Base-by-base conservation (phyloP, 2,329 filamentous ascomycete species). In the Colletotrichum lindemuthianum region DNA sequence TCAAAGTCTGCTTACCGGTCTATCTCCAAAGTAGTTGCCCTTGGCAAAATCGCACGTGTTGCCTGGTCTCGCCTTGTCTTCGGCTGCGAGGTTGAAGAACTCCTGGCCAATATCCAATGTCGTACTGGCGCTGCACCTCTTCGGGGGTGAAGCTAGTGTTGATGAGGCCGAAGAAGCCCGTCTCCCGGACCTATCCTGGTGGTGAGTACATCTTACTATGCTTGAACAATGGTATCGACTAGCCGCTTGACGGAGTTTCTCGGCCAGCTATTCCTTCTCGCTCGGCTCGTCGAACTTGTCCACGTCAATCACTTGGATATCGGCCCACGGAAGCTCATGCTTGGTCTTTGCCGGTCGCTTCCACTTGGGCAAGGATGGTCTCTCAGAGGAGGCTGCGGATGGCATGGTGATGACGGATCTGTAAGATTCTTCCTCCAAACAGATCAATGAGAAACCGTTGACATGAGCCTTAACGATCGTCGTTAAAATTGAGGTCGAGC, bases 91-190 rank as follows among this genome's bases (percentile, higher is more conserved):
- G 3, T 77, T 69, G 69, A 86, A 86, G 71, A 86, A 83, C 34
- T 81, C 79, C 54, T 84, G 80, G 0, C 80, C 84, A 3, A 87
- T 78, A 43, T 83, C 80, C 84, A 3, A 87, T 78, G 44, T 83
- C 83, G 67, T 86, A 86, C 64, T 86, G 84, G 8, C 77, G 76
- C 66, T 86, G 79, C 8, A 86, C 78, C 66, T 84, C 78, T 33
- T 85, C 83, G 65, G 84, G 79, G 4, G 72, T 76, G 55, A 86
- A 77, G 59, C 83, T 83, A 49, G 83, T 86, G 71, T 86, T 84
- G 37, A 81, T 82, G 8, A 86, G 77, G 61, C 84, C 84, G 72
- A 86, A 86, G 76, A 86, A 82, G 2, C 84, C 83, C 67, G 70
- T 73, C 13, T 67, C 59, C 34, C 72, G 72, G 9, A 72, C 72